Evolutionary conservation across 352 stramenopile genomes (phyloP).

Genomic region (Phytophthora litchii): DNA sequence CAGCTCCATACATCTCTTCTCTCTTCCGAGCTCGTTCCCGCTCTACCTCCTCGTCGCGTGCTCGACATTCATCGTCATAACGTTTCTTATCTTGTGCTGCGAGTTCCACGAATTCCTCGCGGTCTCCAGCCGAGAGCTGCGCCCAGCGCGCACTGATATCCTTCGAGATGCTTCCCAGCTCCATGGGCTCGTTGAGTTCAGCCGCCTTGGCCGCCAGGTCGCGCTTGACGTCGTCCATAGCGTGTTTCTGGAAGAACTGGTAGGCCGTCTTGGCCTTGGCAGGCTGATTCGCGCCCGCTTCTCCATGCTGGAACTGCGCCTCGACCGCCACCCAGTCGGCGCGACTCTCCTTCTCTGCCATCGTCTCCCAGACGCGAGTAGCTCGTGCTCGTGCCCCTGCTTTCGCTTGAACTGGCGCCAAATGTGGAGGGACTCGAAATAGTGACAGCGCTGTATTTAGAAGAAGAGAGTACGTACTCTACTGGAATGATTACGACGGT

Average conservation of each 20-base stretch:
- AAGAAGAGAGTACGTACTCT: too few relatives aligned
- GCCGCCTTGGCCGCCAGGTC: slow-evolving; percentile 51
- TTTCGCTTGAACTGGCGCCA: not conserved
- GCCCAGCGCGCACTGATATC: slow-evolving; percentile 84
- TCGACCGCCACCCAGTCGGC: slow-evolving; percentile 81
- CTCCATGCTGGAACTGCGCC: slow-evolving; percentile 69
- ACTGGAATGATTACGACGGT: too few relatives aligned
- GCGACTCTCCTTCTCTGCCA: slow-evolving; percentile 71
- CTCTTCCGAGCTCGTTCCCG: slow-evolving; percentile 73
- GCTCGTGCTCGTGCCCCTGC: not conserved
- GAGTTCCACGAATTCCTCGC: slow-evolving; percentile 73
- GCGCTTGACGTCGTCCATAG: slow-evolving; percentile 68
- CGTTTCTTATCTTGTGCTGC: slow-evolving; percentile 62
- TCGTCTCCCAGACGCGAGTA: slow-evolving; percentile 8
- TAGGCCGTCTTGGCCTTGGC: slow-evolving; percentile 81
- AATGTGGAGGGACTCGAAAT: not conserved
- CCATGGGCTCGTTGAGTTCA: slow-evolving; percentile 56
- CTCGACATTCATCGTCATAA: slow-evolving; percentile 79
- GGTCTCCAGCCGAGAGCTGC: slow-evolving; percentile 61
- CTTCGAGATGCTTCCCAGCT: slow-evolving; percentile 70
- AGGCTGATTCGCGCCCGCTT: slow-evolving; percentile 39
- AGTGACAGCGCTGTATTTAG: too few relatives aligned
- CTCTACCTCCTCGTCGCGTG: slow-evolving; percentile 78
- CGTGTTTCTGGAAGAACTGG: slow-evolving; percentile 77
- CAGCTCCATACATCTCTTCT: slow-evolving; percentile 66